Evolutionary conservation across 1,284 basidiomycete genomes (phyloP), one percentile per base, ranked within the genome.

Genomic region (Sparassis latifolia): DNA sequence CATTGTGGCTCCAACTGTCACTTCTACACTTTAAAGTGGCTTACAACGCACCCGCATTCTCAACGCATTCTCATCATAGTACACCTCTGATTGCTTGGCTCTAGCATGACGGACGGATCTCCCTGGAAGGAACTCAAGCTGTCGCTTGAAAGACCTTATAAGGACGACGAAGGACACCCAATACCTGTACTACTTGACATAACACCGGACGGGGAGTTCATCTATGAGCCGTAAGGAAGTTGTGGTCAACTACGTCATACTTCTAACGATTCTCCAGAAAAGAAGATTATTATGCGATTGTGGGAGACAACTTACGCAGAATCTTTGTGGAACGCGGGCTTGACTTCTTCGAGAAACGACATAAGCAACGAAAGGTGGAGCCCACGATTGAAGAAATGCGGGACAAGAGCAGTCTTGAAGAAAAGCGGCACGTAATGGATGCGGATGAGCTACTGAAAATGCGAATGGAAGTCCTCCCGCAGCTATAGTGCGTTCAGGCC

Each of bases 121-220:
- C 60, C 70, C 10, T 85, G 80, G 78, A 84, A 78, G 62, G 73
- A 75, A 50, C 70, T 81, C 35, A 82, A 70, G 54, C 69, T 89
- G 5, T 83, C 86, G 1, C 74, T 90, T 39, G 88, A 91, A 63
- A 72, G 80, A 43, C 86, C 85, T 0, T 89, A 89, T 69, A 89
- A 83, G 66, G 83, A 88, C 59, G 87, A 90, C 55, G 67, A 75
- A 40, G 85, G 82, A 10, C 69, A 78, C 41, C 72, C 63, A 10
- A 77, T 89, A 31, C 82, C 79, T 28, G 70, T 74, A n/a, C 66
- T 90, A 31, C 66, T 77, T 10, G 88, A 91, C 59, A 86, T 91
- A 49, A 74, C 77, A 7, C 72, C 75, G n/a, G 80, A 85, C 42
- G 85, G 87, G 39, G 74, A 80, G 55, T 76, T 78, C 48, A 69